Conservation (phyloP, 345 rosid species). For the Mercurialis annua region DNA sequence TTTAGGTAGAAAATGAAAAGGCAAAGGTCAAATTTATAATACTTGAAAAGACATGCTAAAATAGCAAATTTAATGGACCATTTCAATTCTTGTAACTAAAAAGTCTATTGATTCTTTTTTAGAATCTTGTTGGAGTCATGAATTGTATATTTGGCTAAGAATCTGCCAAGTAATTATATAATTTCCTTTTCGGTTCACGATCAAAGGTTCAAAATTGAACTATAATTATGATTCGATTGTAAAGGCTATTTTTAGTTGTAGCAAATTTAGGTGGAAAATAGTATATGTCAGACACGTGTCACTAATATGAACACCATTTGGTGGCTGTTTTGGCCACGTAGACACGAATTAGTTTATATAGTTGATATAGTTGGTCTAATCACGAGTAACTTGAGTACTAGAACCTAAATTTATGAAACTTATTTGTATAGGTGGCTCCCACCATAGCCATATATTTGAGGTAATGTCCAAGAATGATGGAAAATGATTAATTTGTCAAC, state of each 20-base stretch:
- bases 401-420: neutral
- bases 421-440: no score
- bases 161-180: constrained; percentile 1
- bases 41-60: neutral
- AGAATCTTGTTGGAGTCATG: neutral
- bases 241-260: no score
- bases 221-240: no score
- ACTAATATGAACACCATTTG: neutral
- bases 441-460: neutral
- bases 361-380: neutral
- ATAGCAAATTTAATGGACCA: neutral
- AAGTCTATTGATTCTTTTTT: neutral
- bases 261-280: neutral
- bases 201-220: neutral
- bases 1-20: neutral
- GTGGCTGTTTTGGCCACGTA: neutral
- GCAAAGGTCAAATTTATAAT: neutral
- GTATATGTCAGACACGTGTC: constrained; percentile 9
- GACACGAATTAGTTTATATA: neutral
- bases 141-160: neutral
- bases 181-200: neutral
- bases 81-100: no score
- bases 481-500: no score
- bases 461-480: neutral
- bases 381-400: neutral